These are phyloP conservation scores for Silene uniflora DNA, from an alignment of 148 eudicot genomes.

Conservation along the genomic window DNA sequence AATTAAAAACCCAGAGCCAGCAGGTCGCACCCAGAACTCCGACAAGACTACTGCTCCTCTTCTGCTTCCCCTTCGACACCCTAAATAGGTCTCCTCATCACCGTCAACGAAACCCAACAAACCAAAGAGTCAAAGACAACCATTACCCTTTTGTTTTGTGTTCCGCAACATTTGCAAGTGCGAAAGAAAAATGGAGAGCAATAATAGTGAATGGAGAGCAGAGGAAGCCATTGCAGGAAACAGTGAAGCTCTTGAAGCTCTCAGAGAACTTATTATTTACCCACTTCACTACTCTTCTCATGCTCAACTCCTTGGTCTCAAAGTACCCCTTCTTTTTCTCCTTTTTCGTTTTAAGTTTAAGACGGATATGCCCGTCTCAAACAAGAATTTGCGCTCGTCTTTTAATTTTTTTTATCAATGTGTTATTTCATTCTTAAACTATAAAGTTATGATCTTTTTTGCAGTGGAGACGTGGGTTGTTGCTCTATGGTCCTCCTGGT, in stretches of 20 bases:
- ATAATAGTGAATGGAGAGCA: constrained; percentile 43
- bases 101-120: too few relatives aligned
- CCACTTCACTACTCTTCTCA: constrained; percentile 56
- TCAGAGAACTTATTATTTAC: constrained; percentile 69
- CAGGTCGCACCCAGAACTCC: too few relatives aligned
- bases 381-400: background rate
- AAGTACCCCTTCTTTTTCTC: constrained; percentile 34
- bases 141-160: too few relatives aligned
- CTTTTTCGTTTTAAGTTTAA: background rate
- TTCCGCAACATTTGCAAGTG: too few relatives aligned
- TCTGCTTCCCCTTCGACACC: too few relatives aligned
- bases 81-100: too few relatives aligned
- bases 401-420: background rate
- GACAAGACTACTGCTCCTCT: too few relatives aligned
- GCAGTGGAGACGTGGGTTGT: constrained; percentile 86
- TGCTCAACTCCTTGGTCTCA: constrained; percentile 60
- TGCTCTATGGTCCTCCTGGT: constrained; percentile 94
- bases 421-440: too few relatives aligned
- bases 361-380: too few relatives aligned
- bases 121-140: too few relatives aligned
- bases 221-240: constrained; percentile 83
- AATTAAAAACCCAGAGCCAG: too few relatives aligned
- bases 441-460: background rate
- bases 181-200: background rate
- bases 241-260: constrained; percentile 64